Conservation (phyloP, 768 basidiomycete genomes). For the Pisolithus orientalis region DNA sequence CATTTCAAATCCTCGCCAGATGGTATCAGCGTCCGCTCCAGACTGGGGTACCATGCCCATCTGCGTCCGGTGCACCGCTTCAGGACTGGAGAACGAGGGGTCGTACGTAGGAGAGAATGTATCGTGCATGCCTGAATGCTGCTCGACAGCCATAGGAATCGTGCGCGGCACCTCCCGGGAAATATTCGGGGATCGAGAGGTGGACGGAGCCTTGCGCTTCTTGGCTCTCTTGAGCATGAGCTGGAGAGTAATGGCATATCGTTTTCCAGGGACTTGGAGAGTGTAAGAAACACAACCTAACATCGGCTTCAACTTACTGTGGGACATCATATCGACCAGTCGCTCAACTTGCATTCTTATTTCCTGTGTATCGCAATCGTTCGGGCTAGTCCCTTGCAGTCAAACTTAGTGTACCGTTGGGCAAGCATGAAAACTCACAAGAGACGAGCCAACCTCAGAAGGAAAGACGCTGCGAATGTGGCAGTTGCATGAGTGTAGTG, state of each 20-base stretch:
- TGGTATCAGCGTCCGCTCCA: constrained; percentile 46
- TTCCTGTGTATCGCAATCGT: constrained; percentile 70
- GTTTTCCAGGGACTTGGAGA: constrained; percentile 76
- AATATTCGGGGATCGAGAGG: constrained; percentile 56
- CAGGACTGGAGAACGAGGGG: constrained; percentile 29
- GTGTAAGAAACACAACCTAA: constrained; percentile 3
- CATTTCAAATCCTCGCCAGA: constrained; percentile 71
- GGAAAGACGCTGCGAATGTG: constrained; percentile 87
- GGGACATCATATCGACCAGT: constrained; percentile 67
- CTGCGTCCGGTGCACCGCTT: constrained; percentile 26
- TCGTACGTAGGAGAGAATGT: constrained; percentile 57
- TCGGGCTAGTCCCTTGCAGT: constrained; percentile 48
- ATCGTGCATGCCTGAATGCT: constrained; percentile 34
- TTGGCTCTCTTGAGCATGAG: constrained; percentile 79
- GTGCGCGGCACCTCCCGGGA: constrained; percentile 50
- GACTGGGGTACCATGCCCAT: constrained; percentile 23
- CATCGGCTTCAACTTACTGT: constrained; percentile 46
- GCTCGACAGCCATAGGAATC: constrained; percentile 42
- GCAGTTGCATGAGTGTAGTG: constrained; percentile 90
- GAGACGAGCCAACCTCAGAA: constrained; percentile 78
- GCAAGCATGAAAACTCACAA: constrained; percentile 54
- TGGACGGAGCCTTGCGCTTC: constrained; percentile 50
- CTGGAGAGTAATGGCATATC: constrained; percentile 86
- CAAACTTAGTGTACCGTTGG: neutral
- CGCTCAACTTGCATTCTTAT: constrained; percentile 76